A percentile compares a stretch with the other conserved stretches of the same genome.
These are phyloP conservation scores for Xanthoconium purpureum DNA, from an alignment of 768 basidiomycete species.

Conservation along the genomic window DNA sequence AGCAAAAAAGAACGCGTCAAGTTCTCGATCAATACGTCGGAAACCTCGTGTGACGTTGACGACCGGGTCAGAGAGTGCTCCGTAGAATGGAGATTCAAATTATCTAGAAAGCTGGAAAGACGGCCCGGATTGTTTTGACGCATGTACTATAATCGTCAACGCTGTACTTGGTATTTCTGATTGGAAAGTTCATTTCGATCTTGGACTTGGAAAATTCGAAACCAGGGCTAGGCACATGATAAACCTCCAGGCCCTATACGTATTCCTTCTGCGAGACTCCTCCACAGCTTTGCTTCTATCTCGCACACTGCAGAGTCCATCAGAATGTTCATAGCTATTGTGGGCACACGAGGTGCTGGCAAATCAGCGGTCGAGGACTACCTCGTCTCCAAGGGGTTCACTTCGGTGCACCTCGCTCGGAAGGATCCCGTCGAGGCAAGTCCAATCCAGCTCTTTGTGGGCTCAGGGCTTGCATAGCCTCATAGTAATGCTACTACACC, in stretches of 20 bases:
- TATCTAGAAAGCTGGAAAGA: not conserved
- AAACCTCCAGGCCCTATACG: too few species aligned
- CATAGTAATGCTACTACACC: not conserved
- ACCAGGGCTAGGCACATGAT: not conserved
- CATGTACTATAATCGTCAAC: too few species aligned
- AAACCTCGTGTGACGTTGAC: slow-evolving; percentile 24
- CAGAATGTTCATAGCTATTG: slow-evolving; percentile 64
- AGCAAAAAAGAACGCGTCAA: slow-evolving; percentile 37
- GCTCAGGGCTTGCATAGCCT: slow-evolving; percentile 7
- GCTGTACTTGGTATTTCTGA: not conserved
- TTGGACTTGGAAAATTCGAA: not conserved
- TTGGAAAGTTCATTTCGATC: not conserved
- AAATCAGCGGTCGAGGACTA: slow-evolving; percentile 60
- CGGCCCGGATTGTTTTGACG: not conserved
- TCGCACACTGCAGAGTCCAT: not conserved
- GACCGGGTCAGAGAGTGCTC: slow-evolving; percentile 3
- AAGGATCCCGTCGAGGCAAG: slow-evolving; percentile 19
- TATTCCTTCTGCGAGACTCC: not conserved
- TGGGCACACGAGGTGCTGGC: slow-evolving; percentile 62
- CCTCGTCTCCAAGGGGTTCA: slow-evolving; percentile 58
- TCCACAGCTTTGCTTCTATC: not conserved
- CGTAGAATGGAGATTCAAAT: not conserved
- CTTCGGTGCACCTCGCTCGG: slow-evolving; percentile 40
- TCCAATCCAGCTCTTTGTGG: not conserved
- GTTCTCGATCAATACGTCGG: slow-evolving; percentile 9